These are phyloP conservation scores for Solanum chiquidenum DNA, from an alignment of 257 asterid species.

Conservation along the genomic window DNA sequence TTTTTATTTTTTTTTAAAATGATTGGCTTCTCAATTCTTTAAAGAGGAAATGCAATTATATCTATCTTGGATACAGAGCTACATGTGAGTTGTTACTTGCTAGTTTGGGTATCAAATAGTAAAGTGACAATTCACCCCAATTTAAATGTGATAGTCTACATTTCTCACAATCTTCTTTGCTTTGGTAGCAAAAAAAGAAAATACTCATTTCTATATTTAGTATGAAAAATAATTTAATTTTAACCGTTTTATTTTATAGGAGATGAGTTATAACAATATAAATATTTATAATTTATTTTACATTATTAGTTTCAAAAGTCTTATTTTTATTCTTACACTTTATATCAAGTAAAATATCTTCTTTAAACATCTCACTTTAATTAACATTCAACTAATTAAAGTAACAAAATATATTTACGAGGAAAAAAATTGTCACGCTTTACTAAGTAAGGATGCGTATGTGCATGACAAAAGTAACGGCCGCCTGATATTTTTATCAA, in stretches of 20 bases:
- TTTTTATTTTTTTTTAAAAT: background rate
- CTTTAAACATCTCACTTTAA: background rate
- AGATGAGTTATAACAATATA: background rate
- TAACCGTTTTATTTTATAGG: too few species aligned
- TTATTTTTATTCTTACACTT: background rate
- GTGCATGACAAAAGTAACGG: background rate
- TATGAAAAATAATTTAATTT: too few species aligned
- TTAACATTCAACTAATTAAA: background rate
- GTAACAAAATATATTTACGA: background rate
- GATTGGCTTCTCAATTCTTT: constrained; percentile 1
- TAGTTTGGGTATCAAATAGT: background rate
- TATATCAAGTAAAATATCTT: background rate
- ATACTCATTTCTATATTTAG: background rate
- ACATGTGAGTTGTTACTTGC: background rate
- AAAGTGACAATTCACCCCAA: background rate
- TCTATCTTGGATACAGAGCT: background rate
- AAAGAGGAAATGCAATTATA: background rate
- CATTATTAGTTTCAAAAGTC: background rate
- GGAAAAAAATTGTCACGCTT: background rate
- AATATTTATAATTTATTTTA: background rate
- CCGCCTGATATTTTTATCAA: background rate
- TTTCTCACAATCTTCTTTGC: background rate
- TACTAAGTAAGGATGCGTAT: background rate
- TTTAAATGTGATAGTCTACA: background rate
- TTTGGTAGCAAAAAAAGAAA: background rate